Conservation (phyloP, 2,329 filamentous ascomycete species). For the Nectriaceae sp. region DNA sequence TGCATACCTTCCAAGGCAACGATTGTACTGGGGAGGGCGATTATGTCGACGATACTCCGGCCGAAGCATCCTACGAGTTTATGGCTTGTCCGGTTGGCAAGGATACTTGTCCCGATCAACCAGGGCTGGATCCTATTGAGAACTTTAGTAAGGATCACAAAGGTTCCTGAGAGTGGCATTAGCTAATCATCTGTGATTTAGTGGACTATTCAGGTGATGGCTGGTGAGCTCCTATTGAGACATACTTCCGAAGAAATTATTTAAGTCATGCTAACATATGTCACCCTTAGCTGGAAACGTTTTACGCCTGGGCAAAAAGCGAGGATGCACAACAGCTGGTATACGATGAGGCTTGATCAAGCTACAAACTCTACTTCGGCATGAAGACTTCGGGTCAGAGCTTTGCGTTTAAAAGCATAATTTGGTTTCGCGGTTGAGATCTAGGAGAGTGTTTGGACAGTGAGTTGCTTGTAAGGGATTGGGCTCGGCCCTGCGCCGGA, state of each 20-base stretch:
- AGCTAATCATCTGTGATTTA: background rate
- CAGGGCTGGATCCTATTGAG: constrained; percentile 28
- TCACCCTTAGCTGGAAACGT: background rate
- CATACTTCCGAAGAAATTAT: background rate
- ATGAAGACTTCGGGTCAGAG: too few relatives aligned
- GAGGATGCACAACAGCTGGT: background rate
- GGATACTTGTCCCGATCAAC: constrained; percentile 29
- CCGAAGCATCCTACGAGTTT: constrained; percentile 22
- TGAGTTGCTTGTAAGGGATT: constrained; percentile 38
- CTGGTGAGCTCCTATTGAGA: background rate
- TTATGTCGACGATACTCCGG: constrained; percentile 40
- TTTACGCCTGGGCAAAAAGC: background rate
- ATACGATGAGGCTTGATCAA: background rate
- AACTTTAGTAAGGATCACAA: constrained; percentile 25
- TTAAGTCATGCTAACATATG: background rate
- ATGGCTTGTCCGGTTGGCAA: constrained; percentile 32
- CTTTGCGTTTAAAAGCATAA: too few relatives aligned
- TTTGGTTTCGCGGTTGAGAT: too few relatives aligned
- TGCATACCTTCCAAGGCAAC: constrained; percentile 43
- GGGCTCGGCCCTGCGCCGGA: constrained; percentile 42
- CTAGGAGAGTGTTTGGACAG: constrained; percentile 35
- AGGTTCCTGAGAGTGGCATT: background rate
- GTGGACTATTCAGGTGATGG: background rate
- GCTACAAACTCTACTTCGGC: too few relatives aligned
- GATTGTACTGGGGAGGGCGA: constrained; percentile 37